Evolutionary conservation across 1,284 basidiomycete species (phyloP).

Genomic region (Malassezia equina): DNA sequence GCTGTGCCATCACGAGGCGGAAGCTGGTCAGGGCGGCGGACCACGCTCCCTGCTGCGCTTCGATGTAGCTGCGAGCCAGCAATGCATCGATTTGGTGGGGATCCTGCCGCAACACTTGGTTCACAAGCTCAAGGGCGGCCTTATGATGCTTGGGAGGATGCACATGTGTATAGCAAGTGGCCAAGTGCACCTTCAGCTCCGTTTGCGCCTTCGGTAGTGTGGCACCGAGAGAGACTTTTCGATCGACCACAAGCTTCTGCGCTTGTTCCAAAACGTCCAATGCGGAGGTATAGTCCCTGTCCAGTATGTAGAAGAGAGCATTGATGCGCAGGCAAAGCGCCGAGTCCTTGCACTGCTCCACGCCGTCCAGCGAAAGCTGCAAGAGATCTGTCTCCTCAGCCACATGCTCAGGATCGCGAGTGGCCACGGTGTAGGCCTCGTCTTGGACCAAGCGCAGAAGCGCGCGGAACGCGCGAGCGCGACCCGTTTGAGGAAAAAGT

Average conservation of each 20-base stretch:
- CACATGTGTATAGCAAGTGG: conserved; percentile 68
- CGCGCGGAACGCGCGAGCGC: conserved; percentile 22
- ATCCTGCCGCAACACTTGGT: conserved; percentile 57
- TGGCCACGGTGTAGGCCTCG: conserved; percentile 21
- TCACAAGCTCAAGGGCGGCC: conserved; percentile 64
- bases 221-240: conserved; percentile 55
- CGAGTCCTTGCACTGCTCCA: conserved; percentile 56
- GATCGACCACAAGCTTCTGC: conserved; percentile 13
- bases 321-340: conserved; percentile 65
- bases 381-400: conserved; percentile 25
- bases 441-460: conserved; percentile 31
- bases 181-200: conserved; percentile 59
- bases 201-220: conserved; percentile 63
- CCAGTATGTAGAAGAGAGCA: conserved; percentile 62
- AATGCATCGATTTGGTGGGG: background rate
- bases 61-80: conserved; percentile 57
- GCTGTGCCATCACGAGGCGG: conserved; percentile 45
- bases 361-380: conserved; percentile 52
- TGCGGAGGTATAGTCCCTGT: conserved; percentile 59
- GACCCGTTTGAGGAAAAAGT: conserved; percentile 57
- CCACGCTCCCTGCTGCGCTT: conserved; percentile 69
- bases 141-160: conserved; percentile 81
- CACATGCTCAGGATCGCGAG: conserved; percentile 5
- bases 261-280: conserved; percentile 26
- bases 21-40: conserved; percentile 61